phyloP scores from a whole-genome alignment of 768 basidiomycete genomes.

The Punctularia strigosozonata region DNA sequence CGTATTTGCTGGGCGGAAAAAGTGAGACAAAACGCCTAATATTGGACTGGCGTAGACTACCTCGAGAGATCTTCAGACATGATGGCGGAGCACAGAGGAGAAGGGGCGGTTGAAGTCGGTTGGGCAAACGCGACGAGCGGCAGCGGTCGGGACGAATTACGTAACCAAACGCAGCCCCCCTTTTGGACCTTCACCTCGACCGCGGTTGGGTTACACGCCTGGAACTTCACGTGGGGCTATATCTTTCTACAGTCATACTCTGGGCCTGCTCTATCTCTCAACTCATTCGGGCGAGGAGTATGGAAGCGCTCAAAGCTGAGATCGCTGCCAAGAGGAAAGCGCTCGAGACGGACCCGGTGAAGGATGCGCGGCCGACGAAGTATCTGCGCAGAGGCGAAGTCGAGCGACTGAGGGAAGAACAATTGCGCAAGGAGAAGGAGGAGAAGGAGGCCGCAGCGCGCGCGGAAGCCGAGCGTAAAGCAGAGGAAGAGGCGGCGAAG shows the following conservation, averaged over 20 bases:
- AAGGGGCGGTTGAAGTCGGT: no score
- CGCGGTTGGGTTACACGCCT: no score
- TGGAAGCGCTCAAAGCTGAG: constrained; percentile 89
- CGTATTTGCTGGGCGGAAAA: constrained; percentile 50
- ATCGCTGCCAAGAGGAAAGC: constrained; percentile 82
- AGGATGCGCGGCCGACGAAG: constrained; percentile 48
- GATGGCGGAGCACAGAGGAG: constrained; percentile 18
- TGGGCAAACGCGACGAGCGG: no score
- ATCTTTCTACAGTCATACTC: background rate
- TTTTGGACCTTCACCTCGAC: no score
- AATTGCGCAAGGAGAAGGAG: constrained; percentile 27
- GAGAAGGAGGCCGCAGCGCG: constrained; percentile 16
- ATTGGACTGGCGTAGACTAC: constrained; percentile 19
- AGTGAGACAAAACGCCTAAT: constrained; percentile 7
- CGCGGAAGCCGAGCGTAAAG: constrained; percentile 16
- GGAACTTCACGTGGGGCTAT: background rate
- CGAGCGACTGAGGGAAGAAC: constrained; percentile 50
- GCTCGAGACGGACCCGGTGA: constrained; percentile 32
- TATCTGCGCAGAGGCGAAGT: constrained; percentile 91
- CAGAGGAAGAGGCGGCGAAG: constrained; percentile 17
- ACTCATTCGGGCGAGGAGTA: constrained; percentile 20
- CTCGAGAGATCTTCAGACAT: constrained; percentile 56
- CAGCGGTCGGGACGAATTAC: background rate
- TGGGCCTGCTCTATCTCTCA: no score
- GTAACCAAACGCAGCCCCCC: background rate